These are phyloP conservation scores for Neobulgaria alba DNA, from an alignment of 2,329 filamentous ascomycete genomes.

Conservation along the genomic window DNA sequence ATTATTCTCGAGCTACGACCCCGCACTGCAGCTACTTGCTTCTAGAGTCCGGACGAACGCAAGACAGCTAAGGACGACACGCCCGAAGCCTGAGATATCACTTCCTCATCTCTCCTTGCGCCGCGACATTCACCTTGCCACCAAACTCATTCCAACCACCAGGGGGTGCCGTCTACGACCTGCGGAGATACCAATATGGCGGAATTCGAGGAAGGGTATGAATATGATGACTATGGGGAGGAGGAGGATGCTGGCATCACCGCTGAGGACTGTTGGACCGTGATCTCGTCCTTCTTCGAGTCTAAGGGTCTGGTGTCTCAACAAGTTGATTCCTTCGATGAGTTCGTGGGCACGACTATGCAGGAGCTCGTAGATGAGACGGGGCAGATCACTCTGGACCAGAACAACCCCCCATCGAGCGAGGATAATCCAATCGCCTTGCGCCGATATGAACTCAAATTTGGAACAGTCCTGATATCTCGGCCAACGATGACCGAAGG, in stretches of 20 bases:
- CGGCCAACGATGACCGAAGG: conserved; percentile 88
- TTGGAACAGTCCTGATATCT: conserved; percentile 81
- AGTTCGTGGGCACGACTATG: conserved; percentile 90
- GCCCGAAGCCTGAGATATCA: too few species aligned
- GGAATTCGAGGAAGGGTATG: conserved; percentile 47
- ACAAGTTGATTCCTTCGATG: conserved; percentile 96
- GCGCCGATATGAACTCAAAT: conserved; percentile 90
- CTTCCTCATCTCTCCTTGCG: neutral
- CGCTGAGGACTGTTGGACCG: conserved; percentile 95
- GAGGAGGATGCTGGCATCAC: conserved; percentile 70
- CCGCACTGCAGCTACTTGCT: too few species aligned
- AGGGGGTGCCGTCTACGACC: neutral
- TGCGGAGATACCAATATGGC: conserved; percentile 21
- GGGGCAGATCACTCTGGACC: conserved; percentile 83
- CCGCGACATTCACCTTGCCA: neutral
- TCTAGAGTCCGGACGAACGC: too few species aligned
- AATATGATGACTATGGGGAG: conserved; percentile 58
- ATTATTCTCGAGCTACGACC: too few species aligned
- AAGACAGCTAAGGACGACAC: too few species aligned
- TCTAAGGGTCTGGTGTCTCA: conserved; percentile 92
- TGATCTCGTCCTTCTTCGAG: conserved; percentile 96
- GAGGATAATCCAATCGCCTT: conserved; percentile 76
- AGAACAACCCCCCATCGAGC: conserved; percentile 70
- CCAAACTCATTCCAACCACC: neutral
- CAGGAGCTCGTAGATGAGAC: conserved; percentile 93